Base-by-base conservation (phyloP, 2,329 filamentous ascomycete species). In the Fusarium bactridioides region DNA sequence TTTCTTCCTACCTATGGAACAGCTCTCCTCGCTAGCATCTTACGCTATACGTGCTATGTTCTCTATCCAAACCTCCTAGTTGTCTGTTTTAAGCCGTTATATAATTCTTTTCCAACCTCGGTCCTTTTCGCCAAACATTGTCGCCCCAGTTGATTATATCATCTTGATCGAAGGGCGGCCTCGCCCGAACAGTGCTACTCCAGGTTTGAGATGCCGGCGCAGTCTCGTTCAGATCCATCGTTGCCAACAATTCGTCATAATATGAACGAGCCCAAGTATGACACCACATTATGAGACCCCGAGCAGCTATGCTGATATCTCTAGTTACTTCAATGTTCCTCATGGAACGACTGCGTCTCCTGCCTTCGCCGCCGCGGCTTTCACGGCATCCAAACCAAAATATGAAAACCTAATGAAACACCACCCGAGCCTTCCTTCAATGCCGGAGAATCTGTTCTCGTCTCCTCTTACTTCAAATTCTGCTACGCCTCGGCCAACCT, bases 301-400 rank as follows among this genome's bases (percentile, higher is more conserved):
- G 3, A n/a, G 40, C 13, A 4, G n/a, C 7, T n/a, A 40, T 37
- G 37, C 58, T 69, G 35, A 74, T 40, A 16, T 3, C 13, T 27
- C 10, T 48, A 82, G 81, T 53, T 82, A 82, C 63, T 82, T 81
- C 40, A 78, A 75, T 44, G 70, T 82, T 23, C 73, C 79, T 10
- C 60, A 74, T 9, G 58, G 66, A 37, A 55, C 72, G 5, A 45
- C 71, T 5, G 50, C 70, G 1, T 55, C 78, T 4, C 64, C 71
- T 3, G 53, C 76, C 21, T 64, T 78, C 10, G 65, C 74, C 21
- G 33, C 61, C 4, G 16, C 65, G 4, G 48, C 67, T 11, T 57
- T 62, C 35, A 44, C 51, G 16, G 31, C 54, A 13, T 53, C 74
- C 19, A 62, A 59, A 12, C 55, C 71, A 8, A 74, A 64, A 18